These are phyloP conservation scores for Lipomyces orientalis DNA, from an alignment of 805 yeast species.

Conservation along the genomic window DNA sequence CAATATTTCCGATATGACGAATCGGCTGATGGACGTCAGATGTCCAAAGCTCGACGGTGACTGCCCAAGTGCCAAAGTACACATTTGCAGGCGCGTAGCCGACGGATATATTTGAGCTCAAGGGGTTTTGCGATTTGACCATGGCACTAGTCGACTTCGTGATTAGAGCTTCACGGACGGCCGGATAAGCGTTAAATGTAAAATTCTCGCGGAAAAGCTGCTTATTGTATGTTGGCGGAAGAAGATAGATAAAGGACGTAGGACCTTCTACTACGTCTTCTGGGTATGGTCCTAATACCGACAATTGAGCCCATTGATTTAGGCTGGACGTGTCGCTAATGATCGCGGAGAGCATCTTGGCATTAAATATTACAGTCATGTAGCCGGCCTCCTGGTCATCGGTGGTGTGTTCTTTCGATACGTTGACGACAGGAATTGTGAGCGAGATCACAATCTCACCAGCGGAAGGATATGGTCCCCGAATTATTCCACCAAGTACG, in stretches of 20 bases:
- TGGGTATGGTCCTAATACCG: conserved; percentile 26
- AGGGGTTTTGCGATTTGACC: conserved; percentile 48
- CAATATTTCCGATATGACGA: conserved; percentile 64
- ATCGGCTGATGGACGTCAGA: conserved; percentile 67
- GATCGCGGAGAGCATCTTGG: conserved; percentile 51
- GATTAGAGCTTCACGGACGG: conserved; percentile 47
- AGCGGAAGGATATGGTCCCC: conserved; percentile 69
- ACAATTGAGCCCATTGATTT: conserved; percentile 37
- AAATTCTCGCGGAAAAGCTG: conserved; percentile 31
- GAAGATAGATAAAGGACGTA: neutral
- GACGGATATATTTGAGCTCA: conserved; percentile 54
- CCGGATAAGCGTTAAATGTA: conserved; percentile 38
- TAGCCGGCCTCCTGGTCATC: conserved; percentile 72
- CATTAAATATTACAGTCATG: conserved; percentile 62
- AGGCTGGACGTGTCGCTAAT: conserved; percentile 49
- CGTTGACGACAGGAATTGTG: conserved; percentile 78
- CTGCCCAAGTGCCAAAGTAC: conserved; percentile 65
- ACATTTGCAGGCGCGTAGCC: conserved; percentile 60
- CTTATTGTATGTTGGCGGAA: conserved; percentile 23
- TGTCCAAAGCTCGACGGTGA: conserved; percentile 69
- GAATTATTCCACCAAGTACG: conserved; percentile 55
- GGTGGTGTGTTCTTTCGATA: conserved; percentile 67
- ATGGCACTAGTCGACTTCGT: conserved; percentile 53
- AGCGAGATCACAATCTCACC: conserved; percentile 66
- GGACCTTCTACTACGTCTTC: conserved; percentile 17